Percentiles rank a stretch among this genome's conserved stretches.
Conservation (phyloP, 2,329 filamentous ascomycete species). For the Colletotrichum sp. region DNA sequence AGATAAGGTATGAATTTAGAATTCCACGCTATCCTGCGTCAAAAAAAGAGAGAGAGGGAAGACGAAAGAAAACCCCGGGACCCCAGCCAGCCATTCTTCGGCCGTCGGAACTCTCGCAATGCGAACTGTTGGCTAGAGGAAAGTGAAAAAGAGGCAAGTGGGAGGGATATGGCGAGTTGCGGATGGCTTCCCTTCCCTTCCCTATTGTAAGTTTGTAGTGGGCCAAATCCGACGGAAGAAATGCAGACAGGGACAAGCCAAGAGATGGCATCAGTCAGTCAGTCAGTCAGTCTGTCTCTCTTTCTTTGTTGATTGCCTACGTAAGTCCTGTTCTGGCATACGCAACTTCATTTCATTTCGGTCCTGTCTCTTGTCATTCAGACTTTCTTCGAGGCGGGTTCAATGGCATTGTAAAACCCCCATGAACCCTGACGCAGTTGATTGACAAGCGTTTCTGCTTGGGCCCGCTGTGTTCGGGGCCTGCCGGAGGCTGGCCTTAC, state of each 20-base stretch:
- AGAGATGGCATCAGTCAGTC: not conserved
- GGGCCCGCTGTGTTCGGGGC: not conserved
- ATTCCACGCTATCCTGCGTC: not conserved
- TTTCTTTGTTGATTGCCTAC: not conserved
- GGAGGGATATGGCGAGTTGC: not conserved
- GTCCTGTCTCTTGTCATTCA: not conserved
- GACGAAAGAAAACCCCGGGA: not conserved
- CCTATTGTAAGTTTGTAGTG: not conserved
- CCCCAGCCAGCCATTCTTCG: not conserved
- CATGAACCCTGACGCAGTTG: not conserved
- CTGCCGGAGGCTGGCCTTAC: not conserved
- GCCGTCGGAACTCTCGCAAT: not conserved
- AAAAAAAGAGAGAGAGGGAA: not conserved
- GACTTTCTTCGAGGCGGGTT: not conserved
- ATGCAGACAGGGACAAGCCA: not conserved
- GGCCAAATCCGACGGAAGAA: not conserved
- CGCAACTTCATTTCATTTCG: not conserved
- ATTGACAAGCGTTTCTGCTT: not conserved
- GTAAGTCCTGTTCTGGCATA: not conserved
- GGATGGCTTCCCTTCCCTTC: not conserved
- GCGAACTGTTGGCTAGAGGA: not conserved
- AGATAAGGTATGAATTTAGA: not conserved
- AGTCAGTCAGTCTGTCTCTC: not conserved
- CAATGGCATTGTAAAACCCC: not conserved
- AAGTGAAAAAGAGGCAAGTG: not conserved